Conservation (phyloP, 495 filamentous ascomycete species). For the Penicillium daleae region DNA sequence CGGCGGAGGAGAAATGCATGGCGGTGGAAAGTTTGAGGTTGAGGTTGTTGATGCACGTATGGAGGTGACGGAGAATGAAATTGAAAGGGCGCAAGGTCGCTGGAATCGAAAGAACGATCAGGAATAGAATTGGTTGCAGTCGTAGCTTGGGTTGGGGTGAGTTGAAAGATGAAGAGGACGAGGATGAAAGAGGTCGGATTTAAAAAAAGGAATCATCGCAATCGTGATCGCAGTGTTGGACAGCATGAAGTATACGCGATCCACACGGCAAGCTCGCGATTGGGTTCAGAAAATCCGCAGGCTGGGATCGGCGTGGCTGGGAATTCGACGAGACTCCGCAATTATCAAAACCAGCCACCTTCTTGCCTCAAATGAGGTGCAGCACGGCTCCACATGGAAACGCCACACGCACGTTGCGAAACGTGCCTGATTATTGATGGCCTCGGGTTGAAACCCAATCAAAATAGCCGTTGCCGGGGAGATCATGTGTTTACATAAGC, state of each 20-base stretch:
- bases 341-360: constrained; percentile 19
- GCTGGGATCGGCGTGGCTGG: constrained; percentile 39
- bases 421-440: neutral
- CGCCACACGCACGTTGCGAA: constrained; percentile 14
- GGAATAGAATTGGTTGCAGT: neutral
- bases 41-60: neutral
- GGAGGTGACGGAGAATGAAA: neutral
- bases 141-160: constrained; percentile 3
- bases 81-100: neutral
- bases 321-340: constrained; percentile 9
- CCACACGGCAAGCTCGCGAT: constrained; percentile 17
- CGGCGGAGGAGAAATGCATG: constrained; percentile 41
- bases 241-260: constrained; percentile 20
- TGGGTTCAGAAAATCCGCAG: constrained; percentile 28
- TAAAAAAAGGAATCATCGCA: constrained; percentile 22
- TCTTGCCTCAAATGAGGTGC: constrained; percentile 3
- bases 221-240: constrained; percentile 12
- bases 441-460: neutral
- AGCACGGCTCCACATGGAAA: constrained; percentile 16
- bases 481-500: constrained; percentile 9
- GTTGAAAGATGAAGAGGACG: constrained; percentile 6
- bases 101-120: neutral
- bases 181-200: constrained; percentile 15
- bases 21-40: constrained; percentile 2
- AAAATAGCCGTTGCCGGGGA: neutral